Conservation (phyloP, 2,329 filamentous ascomycete species). For the Talaromyces sp. region DNA sequence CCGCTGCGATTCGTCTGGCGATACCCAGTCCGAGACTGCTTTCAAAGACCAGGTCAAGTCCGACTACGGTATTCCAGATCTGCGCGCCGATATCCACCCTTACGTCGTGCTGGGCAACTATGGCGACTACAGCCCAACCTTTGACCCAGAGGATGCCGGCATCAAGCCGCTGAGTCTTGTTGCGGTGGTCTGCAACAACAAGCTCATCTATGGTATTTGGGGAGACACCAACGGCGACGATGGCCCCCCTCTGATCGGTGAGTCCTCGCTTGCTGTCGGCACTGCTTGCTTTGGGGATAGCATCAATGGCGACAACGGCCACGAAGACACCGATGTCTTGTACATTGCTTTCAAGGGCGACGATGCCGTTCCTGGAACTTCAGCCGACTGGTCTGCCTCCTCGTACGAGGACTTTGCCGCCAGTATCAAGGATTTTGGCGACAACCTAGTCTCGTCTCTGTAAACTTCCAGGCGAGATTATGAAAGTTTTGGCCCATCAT, state of each 20-base stretch:
- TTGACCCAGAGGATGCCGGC: slow-evolving; percentile 37
- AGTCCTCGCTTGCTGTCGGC: slow-evolving; percentile 53
- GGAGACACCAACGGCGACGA: slow-evolving; percentile 56
- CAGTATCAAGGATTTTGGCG: slow-evolving; percentile 18
- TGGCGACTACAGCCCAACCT: slow-evolving; percentile 30
- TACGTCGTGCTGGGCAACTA: slow-evolving; percentile 52
- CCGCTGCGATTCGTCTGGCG: slow-evolving; percentile 34
- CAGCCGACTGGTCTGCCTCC: slow-evolving; percentile 50
- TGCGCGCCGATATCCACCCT: slow-evolving; percentile 48
- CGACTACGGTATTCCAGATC: slow-evolving; percentile 37
- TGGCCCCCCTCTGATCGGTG: slow-evolving; percentile 41
- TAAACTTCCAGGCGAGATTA: not conserved
- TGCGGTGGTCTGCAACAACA: slow-evolving; percentile 48
- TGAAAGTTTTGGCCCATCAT: too few relatives aligned
- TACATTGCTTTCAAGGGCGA: slow-evolving; percentile 56
- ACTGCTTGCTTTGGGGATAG: slow-evolving; percentile 48
- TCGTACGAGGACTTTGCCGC: slow-evolving; percentile 42
- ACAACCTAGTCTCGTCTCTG: slow-evolving; percentile 8
- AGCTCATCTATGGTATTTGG: slow-evolving; percentile 55
- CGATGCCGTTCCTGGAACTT: slow-evolving; percentile 51
- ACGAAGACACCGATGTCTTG: slow-evolving; percentile 53
- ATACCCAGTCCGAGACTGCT: slow-evolving; percentile 35
- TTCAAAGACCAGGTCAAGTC: slow-evolving; percentile 37
- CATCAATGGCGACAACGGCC: slow-evolving; percentile 52
- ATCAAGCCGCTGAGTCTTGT: slow-evolving; percentile 50